phyloP scores from a whole-genome alignment of 306 rosid species.

The Quercus ilex region DNA sequence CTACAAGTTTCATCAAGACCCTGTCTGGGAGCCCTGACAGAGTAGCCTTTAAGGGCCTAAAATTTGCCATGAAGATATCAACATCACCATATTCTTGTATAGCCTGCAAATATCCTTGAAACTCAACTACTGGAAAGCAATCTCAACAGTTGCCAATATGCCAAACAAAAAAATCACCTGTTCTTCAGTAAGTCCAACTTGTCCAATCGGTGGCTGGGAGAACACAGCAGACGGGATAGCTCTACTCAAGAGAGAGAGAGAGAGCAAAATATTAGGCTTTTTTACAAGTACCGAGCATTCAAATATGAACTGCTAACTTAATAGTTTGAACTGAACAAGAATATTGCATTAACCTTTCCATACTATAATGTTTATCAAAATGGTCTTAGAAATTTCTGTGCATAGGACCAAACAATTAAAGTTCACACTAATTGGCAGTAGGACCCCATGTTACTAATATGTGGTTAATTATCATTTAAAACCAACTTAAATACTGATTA shows the following conservation, averaged over 20 bases:
- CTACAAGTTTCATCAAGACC: constrained; percentile 79
- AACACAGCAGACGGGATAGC: constrained; percentile 95
- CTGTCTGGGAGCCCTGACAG: constrained; percentile 93
- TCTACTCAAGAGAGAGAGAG: constrained; percentile 34
- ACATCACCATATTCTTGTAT: constrained; percentile 68
- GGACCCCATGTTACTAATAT: background rate
- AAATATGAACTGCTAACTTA: background rate
- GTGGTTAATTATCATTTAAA: background rate
- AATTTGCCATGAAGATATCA: constrained; percentile 79
- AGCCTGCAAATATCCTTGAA: constrained; percentile 56
- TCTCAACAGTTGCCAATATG: constrained; percentile 18
- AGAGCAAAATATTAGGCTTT: constrained; percentile 5
- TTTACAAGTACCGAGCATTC: too few relatives aligned
- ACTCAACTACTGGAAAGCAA: constrained; percentile 9
- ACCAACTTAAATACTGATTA: background rate
- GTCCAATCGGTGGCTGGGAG: constrained; percentile 95
- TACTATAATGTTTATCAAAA: background rate
- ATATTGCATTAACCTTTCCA: background rate
- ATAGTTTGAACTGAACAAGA: background rate
- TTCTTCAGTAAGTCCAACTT: constrained; percentile 93
- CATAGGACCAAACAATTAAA: background rate
- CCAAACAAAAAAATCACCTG: constrained; percentile 46
- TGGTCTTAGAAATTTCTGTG: background rate
- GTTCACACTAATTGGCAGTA: background rate
- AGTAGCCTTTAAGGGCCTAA: constrained; percentile 92